Evolutionary conservation across 345 rosid genomes (phyloP).

Genomic region (Psidium guajava): DNA sequence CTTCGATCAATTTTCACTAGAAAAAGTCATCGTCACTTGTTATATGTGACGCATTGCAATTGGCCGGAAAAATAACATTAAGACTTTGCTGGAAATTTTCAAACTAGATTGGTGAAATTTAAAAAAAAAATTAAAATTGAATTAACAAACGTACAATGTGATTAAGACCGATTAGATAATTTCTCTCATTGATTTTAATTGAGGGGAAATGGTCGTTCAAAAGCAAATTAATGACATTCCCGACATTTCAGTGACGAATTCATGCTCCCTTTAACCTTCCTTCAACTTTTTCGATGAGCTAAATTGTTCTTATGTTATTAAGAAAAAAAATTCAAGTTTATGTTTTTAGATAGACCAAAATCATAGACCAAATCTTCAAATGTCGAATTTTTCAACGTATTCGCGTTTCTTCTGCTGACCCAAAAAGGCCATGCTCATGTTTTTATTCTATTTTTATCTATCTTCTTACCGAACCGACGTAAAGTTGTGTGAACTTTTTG

Average conservation of each 20-base stretch:
- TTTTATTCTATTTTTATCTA: no score
- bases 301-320: neutral
- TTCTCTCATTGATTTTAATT: neutral
- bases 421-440: neutral
- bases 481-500: neutral
- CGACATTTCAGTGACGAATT: neutral
- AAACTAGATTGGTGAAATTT: fast-evolving
- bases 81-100: fast-evolving
- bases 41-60: fast-evolving
- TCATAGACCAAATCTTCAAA: neutral
- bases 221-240: neutral
- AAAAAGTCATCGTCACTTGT: fast-evolving
- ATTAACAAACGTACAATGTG: fast-evolving
- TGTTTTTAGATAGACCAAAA: neutral
- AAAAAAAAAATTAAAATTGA: neutral
- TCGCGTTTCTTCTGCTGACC: neutral
- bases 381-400: neutral
- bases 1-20: fast-evolving
- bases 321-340: no score
- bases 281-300: neutral
- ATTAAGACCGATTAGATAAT: neutral
- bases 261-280: neutral
- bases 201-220: neutral
- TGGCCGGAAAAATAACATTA: fast-evolving
- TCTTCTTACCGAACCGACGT: neutral